phyloP scores from a whole-genome alignment of 1,284 basidiomycete genomes.

The Pholiota adiposa region DNA sequence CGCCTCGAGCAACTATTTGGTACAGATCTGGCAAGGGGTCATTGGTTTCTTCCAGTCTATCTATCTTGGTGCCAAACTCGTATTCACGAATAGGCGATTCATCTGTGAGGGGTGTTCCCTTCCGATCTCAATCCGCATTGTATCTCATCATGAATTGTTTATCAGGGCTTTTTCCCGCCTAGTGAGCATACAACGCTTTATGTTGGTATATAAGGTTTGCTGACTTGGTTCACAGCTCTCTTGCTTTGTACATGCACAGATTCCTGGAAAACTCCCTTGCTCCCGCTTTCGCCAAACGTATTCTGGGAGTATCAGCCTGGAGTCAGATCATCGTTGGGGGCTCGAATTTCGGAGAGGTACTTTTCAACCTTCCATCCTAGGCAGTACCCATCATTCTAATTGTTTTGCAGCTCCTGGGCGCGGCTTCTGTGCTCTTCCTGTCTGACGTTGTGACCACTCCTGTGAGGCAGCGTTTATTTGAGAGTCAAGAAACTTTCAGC shows the following conservation, averaged over 20 bases:
- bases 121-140: no score
- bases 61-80: conserved; percentile 29
- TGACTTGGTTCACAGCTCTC: conserved; percentile 19
- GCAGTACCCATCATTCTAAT: neutral
- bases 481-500: neutral
- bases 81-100: conserved; percentile 29
- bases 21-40: conserved; percentile 24
- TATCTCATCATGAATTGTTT: no score
- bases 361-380: neutral
- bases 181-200: no score
- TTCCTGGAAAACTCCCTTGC: conserved; percentile 33
- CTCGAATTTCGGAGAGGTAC: conserved; percentile 37
- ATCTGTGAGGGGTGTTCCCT: conserved; percentile 26
- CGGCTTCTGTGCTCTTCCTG: conserved; percentile 30
- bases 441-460: conserved; percentile 35
- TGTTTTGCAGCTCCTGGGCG: conserved; percentile 29
- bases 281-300: conserved; percentile 34
- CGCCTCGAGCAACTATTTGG: conserved; percentile 23
- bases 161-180: conserved; percentile 29
- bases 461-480: conserved; percentile 8
- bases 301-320: conserved; percentile 33
- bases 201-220: no score
- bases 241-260: conserved; percentile 36
- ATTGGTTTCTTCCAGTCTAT: conserved; percentile 30
- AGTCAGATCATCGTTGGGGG: conserved; percentile 38